Evolutionary conservation across 163 green algal species (phyloP).

Genomic region (Volvox carteri): DNA sequence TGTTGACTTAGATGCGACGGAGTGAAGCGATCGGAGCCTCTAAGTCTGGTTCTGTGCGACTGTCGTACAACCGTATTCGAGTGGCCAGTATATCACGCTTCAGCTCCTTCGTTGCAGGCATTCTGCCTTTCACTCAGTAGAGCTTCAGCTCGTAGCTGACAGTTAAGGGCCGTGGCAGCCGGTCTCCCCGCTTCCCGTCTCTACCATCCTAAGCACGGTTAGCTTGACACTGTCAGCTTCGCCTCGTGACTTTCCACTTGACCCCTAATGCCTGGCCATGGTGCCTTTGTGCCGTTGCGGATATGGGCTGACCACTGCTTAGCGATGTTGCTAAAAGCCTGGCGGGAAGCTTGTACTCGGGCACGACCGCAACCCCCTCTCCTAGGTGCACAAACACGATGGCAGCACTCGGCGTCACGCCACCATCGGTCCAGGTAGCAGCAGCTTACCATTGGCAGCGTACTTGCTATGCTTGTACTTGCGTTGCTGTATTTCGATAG

Average conservation of each 20-base stretch:
- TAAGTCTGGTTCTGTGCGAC: too few species aligned
- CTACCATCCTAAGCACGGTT: not conserved
- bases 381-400: not conserved
- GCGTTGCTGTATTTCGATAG: conserved; percentile 37
- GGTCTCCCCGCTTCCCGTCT: too few species aligned
- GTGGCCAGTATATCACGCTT: too few species aligned
- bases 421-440: not conserved
- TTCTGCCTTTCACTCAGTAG: too few species aligned
- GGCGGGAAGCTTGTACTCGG: not conserved
- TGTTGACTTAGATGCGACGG: too few species aligned
- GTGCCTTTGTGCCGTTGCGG: not conserved
- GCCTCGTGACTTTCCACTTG: not conserved
- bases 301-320: conserved; percentile 3
- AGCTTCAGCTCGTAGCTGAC: too few species aligned
- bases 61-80: too few species aligned
- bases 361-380: conserved; percentile 2
- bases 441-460: not conserved
- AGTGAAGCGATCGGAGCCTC: too few species aligned
- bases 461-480: conserved; percentile 7
- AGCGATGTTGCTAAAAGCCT: not conserved
- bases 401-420: not conserved
- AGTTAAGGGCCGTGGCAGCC: too few species aligned
- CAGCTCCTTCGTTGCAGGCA: too few species aligned
- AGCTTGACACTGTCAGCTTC: not conserved
- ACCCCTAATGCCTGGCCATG: conserved; percentile 17